Base-by-base conservation (phyloP, 805 yeast species). In the Yamadazyma tumulicola region DNA sequence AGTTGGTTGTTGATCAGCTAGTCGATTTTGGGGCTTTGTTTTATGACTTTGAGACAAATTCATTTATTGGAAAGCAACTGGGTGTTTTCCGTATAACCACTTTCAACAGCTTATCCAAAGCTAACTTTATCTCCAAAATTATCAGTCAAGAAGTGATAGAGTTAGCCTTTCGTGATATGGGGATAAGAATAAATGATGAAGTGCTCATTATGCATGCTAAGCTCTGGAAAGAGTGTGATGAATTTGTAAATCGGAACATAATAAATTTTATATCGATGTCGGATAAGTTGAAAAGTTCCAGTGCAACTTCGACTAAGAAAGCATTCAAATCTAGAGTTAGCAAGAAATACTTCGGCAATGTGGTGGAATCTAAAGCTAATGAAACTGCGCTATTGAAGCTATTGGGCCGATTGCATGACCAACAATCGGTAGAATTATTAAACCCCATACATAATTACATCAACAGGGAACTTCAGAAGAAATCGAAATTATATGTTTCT, bases 371-470 rank as follows among this genome's bases (percentile, higher is more conserved):
- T 5, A 57, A 52, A 34, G 59, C 62, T 15, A 65, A 55, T 31
- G 72, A 67, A 42, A 54, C 56, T 31, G 68, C 74, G 3, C 57
- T 70, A 51, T 61, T 74, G 32, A 73, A 72, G 46, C 52, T 76
- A 18, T 47, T 76, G 13, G 80, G 80, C 4, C 55, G 75, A 32
- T 46, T 63, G 22, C 69, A 67, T 29, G 72, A 65, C 32, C 79
- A 74, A 46, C 54, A 57, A 6, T 57, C 57, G 16, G 67, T 75
- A 8, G 59, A 54, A 5, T 50, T 75, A 5, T 63, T 61, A 42
- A 77, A 75, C 45, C 81, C 81, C 1, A 64, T 75, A 21, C 80
- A 75, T 51, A 77, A 74, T 38, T 74, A 64, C 49, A 70, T 75
- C 12, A 52, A 59, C 7, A 50, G 52, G 17, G 75, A 71, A 38